Percentiles rank a stretch among this genome's conserved stretches.
phyloP scores from a whole-genome alignment of 257 asterid species.

The Solanum tacnaense region DNA sequence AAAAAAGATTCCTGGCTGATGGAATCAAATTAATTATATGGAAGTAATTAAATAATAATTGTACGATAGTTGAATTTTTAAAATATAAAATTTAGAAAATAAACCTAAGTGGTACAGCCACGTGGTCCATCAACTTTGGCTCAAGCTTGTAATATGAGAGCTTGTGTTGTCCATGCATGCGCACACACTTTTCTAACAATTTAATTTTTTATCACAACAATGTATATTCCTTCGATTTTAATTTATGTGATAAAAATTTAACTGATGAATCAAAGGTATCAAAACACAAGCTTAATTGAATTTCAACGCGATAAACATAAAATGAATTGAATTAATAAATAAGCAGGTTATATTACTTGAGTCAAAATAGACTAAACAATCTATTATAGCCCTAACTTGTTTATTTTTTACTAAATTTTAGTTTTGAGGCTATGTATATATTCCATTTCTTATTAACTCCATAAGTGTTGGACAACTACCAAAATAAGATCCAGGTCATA shows the following conservation, averaged over 20 bases:
- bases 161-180: neutral
- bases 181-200: neutral
- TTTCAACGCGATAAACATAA: neutral
- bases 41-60: neutral
- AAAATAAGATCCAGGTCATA: neutral
- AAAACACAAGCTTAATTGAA: accelerated
- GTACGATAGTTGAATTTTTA: neutral
- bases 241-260: neutral
- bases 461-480: neutral
- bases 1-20: neutral
- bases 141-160: neutral
- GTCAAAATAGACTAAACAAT: neutral
- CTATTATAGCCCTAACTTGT: neutral
- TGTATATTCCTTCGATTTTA: neutral
- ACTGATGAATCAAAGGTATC: neutral
- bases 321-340: neutral
- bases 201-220: neutral
- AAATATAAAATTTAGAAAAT: neutral
- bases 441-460: neutral
- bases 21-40: neutral
- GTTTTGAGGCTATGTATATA: neutral
- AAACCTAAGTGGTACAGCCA: neutral
- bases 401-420: neutral
- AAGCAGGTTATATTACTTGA: too few species aligned
- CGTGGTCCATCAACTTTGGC: neutral